Percentiles rank a stretch among this genome's conserved stretches.
Evolutionary conservation across 805 yeast genomes (phyloP).

Genomic region (Ogataea ganodermae): DNA sequence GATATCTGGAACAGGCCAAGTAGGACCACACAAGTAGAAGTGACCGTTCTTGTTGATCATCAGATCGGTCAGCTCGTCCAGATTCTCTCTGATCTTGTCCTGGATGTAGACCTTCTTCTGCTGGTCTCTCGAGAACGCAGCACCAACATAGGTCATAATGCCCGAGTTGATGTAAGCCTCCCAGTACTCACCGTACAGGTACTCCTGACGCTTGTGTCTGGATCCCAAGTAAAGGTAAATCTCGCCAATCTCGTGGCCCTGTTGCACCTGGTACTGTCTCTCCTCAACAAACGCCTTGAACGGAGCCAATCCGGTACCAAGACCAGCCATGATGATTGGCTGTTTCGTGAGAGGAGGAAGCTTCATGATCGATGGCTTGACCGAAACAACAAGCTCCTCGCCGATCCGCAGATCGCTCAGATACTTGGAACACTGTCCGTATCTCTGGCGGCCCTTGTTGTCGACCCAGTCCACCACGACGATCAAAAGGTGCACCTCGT

Average conservation of each 20-base stretch:
- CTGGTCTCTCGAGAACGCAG: conserved; percentile 98
- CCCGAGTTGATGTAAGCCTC: conserved; percentile 95
- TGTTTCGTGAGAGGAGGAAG: conserved; percentile 83
- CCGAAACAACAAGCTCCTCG: conserved; percentile 86
- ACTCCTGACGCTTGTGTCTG: conserved; percentile 93
- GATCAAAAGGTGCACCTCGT: conserved; percentile 85
- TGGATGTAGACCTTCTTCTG: conserved; percentile 93
- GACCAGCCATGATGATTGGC: conserved; percentile 95
- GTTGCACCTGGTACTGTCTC: conserved; percentile 87
- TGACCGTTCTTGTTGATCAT: conserved; percentile 79
- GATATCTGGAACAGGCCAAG: conserved; percentile 98
- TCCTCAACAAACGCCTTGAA: conserved; percentile 97
- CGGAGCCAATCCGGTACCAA: conserved; percentile 98
- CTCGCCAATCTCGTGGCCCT: conserved; percentile 88
- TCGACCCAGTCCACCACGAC: conserved; percentile 98
- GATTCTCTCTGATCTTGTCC: conserved; percentile 81
- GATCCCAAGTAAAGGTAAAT: conserved; percentile 88
- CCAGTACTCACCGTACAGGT: conserved; percentile 95
- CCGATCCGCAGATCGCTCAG: conserved; percentile 79
- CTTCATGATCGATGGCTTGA: conserved; percentile 96
- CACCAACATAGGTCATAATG: conserved; percentile 89
- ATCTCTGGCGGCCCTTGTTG: conserved; percentile 79
- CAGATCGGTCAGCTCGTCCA: conserved; percentile 74
- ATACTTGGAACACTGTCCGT: conserved; percentile 92
- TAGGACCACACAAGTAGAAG: conserved; percentile 97